A percentile compares a stretch with the other conserved stretches of the same genome.
phyloP scores from a whole-genome alignment of 106 monocot genomes.

The Apostasia ramifera region DNA sequence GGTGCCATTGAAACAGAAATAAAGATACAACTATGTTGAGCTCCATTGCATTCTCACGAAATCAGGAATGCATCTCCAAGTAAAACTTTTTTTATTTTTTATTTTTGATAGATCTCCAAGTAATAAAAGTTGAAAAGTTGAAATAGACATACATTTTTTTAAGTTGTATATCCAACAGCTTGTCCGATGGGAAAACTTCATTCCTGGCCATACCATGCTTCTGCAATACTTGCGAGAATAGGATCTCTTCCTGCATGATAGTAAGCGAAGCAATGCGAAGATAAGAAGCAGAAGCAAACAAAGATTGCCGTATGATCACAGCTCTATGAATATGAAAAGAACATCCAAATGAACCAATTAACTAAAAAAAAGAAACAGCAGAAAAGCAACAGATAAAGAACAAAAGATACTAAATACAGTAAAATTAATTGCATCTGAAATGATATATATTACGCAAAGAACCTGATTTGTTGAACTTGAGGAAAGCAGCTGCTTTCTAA shows the following conservation, averaged over 20 bases:
- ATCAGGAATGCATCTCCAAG: conserved; percentile 1
- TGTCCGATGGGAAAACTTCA: conserved; percentile 23
- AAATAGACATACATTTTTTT: conserved; percentile 49
- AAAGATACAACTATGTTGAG: no score
- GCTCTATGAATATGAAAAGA: no score
- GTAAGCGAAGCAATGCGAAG: not conserved
- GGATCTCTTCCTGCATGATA: conserved; percentile 20
- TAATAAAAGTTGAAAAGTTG: not conserved
- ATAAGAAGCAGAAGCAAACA: not conserved
- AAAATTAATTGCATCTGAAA: not conserved
- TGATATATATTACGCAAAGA: not conserved
- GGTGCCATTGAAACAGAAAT: no score
- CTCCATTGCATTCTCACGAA: no score
- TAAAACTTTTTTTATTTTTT: no score
- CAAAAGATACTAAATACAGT: not conserved
- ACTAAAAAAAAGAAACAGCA: no score
- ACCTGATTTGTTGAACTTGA: conserved; percentile 51
- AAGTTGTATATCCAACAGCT: conserved; percentile 32
- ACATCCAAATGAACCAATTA: no score
- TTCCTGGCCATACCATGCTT: conserved; percentile 30
- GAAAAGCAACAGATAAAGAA: not conserved
- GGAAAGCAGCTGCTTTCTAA: conserved; percentile 22
- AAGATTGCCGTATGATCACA: not conserved
- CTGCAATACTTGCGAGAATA: conserved; percentile 13
- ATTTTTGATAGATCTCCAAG: no score